Evolutionary conservation across 306 rosid species (phyloP), one percentile per base, ranked within the genome.

Genomic region (Glycine latifolia): DNA sequence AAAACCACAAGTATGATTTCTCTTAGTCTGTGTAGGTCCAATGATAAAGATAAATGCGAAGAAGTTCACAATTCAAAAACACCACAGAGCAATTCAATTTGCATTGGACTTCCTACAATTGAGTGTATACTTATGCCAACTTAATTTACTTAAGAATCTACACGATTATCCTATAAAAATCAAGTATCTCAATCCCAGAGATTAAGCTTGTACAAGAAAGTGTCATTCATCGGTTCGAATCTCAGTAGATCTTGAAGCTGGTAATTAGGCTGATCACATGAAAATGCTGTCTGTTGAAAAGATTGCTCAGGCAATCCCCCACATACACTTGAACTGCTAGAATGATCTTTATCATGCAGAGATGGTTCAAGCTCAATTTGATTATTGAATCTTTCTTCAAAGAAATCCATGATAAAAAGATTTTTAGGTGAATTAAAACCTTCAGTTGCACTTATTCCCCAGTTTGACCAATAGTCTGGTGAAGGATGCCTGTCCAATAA

Each of bases 121-220:
- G 79, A 81, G 50, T 66, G 60, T 73, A 26, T 47, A 77, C 75
- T 73, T 76, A 52, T 83, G 74, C 67, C 47, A 81, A 71, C 56
- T 62, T 31, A 81, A 82, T 83, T 70, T 67, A 80, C 55, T 56
- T 81, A 46, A 82, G 75, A 88, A 77, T 73, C 82, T 83, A 84
- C 20, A 84, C 69, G 80, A 78, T 53, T 60, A 71, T 89, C 81
- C 85, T 79, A 52, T 76, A 70, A 46, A 87, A 85, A 76, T 82
- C 83, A 89, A 85, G 87, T 74, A 89, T 88, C 81, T 74, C 70
- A 89, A 78, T 88, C 87, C 86, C 91, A 89, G 90, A 87, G 83
- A 88, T 89, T 83, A 88, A 73, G 89, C 81, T 71, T 80, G 91
- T 92, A 92, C 97, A 90, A 83, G 97, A 86, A 90, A 83, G 82